Percentiles rank a stretch among this genome's conserved stretches.
Conservation (phyloP, 441 rosid genomes). For the Mallotus japonicus region DNA sequence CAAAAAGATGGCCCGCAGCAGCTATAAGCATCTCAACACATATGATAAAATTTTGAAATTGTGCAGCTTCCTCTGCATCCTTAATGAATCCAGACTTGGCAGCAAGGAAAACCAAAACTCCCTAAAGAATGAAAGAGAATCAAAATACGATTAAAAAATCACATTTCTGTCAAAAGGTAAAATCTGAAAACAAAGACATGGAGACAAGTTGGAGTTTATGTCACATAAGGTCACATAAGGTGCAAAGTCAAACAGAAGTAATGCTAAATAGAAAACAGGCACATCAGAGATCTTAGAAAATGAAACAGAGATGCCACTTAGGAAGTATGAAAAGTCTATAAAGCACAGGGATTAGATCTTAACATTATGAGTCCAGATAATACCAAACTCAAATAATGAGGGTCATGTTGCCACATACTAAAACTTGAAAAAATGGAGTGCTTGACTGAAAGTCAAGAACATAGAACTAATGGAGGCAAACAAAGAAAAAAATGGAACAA, state of each 20-base stretch:
- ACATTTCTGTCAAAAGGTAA: no score
- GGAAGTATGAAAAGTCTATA: no score
- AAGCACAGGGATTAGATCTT: background rate
- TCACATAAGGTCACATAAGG: no score
- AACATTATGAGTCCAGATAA: background rate
- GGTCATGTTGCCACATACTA: background rate
- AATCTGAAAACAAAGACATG: background rate
- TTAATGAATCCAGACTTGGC: constrained; percentile 80
- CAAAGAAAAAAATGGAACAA: background rate
- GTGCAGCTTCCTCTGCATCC: constrained; percentile 77
- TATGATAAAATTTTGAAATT: constrained; percentile 78
- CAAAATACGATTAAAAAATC: constrained; percentile 4
- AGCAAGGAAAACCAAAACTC: constrained; percentile 93
- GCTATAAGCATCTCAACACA: constrained; percentile 98
- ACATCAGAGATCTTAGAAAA: background rate
- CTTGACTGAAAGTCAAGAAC: background rate
- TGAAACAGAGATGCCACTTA: background rate
- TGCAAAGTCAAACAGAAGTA: background rate
- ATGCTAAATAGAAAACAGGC: background rate
- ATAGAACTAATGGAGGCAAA: background rate
- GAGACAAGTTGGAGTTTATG: background rate
- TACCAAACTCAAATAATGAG: background rate
- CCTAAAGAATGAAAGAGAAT: constrained; percentile 43
- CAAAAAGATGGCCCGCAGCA: constrained; percentile 85
- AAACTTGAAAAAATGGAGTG: background rate